These are phyloP conservation scores for Myriosclerotinia duriaeana DNA, from an alignment of 2,329 filamentous ascomycete species.

Conservation along the genomic window DNA sequence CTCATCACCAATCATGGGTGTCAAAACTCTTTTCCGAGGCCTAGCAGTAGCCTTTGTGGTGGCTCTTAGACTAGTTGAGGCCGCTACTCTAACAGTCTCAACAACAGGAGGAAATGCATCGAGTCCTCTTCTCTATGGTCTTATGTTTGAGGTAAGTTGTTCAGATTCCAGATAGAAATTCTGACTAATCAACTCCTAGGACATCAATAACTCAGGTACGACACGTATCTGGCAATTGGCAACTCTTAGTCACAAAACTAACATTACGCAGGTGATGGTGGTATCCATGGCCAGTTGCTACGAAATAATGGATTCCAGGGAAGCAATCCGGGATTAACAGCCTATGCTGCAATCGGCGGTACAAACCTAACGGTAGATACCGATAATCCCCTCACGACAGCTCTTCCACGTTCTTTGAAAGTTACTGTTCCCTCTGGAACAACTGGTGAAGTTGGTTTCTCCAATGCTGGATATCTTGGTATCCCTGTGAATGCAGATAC, in stretches of 20 bases:
- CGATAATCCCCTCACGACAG: constrained; percentile 23
- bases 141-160: constrained; percentile 29
- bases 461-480: constrained; percentile 38
- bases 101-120: constrained; percentile 30
- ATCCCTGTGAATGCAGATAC: constrained; percentile 32
- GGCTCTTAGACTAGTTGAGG: not conserved
- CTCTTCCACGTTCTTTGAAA: constrained; percentile 26
- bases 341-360: constrained; percentile 25
- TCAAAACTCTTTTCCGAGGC: constrained; percentile 1
- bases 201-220: constrained; percentile 20
- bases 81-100: constrained; percentile 25
- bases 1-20: not conserved
- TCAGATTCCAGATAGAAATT: not conserved
- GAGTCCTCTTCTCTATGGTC: constrained; percentile 30
- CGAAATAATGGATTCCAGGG: constrained; percentile 67
- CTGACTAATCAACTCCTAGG: not conserved
- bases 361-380: constrained; percentile 24
- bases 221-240: not conserved
- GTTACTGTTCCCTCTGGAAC: constrained; percentile 27
- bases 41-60: not conserved
- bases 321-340: constrained; percentile 17
- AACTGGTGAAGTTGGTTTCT: constrained; percentile 37
- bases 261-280: constrained; percentile 54
- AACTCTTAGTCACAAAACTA: not conserved
- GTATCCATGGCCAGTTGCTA: constrained; percentile 69